Conservation (phyloP, 2,329 filamentous ascomycete genomes). For the Chrysoporthe puriensis region DNA sequence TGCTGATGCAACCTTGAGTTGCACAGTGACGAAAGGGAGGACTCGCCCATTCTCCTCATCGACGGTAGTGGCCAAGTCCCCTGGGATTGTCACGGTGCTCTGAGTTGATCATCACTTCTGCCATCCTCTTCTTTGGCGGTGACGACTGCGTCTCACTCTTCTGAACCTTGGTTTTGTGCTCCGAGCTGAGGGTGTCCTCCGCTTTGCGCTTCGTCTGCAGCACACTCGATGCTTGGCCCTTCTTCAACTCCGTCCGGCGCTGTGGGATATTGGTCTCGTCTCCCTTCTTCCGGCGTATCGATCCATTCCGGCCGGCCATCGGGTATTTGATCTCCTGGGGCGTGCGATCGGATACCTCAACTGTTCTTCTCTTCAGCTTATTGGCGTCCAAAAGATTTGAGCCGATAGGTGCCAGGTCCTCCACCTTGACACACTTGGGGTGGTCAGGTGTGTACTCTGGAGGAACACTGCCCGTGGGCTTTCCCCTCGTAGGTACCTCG, state of each 20-base stretch:
- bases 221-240: not conserved
- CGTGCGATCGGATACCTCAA: too few species aligned
- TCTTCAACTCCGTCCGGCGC: not conserved
- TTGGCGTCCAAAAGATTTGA: not conserved
- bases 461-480: not conserved
- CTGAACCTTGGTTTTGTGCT: not conserved
- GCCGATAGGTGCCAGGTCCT: not conserved
- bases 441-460: conserved; percentile 2
- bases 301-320: not conserved
- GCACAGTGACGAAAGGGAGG: too few species aligned
- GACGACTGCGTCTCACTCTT: not conserved
- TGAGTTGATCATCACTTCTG: not conserved
- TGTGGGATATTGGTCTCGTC: not conserved
- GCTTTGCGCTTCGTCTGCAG: not conserved
- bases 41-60: too few species aligned
- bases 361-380: not conserved
- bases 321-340: too few species aligned
- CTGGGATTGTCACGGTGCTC: not conserved
- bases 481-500: not conserved
- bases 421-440: not conserved
- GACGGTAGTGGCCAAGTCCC: too few species aligned
- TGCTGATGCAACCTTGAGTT: too few species aligned
- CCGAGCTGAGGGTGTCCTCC: not conserved
- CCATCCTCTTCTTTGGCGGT: not conserved
- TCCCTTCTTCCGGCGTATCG: not conserved